Percentiles rank a stretch among this genome's conserved stretches.
These are phyloP conservation scores for Blastobotrys attinorum DNA, from an alignment of 805 yeast species.

Conservation along the genomic window DNA sequence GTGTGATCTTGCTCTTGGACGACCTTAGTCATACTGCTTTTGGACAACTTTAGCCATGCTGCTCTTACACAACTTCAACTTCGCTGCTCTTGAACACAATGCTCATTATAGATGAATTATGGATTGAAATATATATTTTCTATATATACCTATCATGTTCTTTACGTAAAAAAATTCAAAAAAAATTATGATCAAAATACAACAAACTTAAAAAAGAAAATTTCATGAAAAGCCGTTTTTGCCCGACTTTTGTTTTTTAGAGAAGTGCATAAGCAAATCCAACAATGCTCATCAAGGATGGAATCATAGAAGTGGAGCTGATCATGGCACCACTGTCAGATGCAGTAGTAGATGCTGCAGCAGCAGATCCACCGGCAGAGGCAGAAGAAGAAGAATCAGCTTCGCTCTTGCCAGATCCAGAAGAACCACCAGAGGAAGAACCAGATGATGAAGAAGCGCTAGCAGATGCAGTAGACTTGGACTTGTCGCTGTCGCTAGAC, in stretches of 20 bases:
- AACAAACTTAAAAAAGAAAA: background rate
- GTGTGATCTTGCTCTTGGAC: too few species aligned
- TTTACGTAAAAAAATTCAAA: too few species aligned
- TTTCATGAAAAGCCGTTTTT: too few species aligned
- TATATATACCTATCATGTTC: too few species aligned
- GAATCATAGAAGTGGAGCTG: background rate
- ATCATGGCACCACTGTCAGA: too few species aligned
- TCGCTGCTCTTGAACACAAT: too few species aligned
- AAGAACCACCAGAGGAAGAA: constrained; percentile 11
- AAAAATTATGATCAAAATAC: background rate
- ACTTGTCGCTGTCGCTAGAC: constrained; percentile 7
- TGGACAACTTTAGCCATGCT: too few species aligned
- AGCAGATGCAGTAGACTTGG: constrained; percentile 7
- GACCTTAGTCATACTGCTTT: too few species aligned
- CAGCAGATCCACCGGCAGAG: background rate
- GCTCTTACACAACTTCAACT: too few species aligned
- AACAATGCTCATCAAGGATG: background rate
- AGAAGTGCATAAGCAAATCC: background rate
- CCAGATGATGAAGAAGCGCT: constrained; percentile 6
- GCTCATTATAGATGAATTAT: too few species aligned
- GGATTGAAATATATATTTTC: too few species aligned
- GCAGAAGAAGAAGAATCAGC: constrained; percentile 4
- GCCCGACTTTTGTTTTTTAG: too few species aligned
- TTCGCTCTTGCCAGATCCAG: constrained; percentile 9
- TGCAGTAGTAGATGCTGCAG: background rate